These are phyloP conservation scores for Fragaria vesca DNA, from an alignment of 306 rosid species.

Conservation along the genomic window DNA sequence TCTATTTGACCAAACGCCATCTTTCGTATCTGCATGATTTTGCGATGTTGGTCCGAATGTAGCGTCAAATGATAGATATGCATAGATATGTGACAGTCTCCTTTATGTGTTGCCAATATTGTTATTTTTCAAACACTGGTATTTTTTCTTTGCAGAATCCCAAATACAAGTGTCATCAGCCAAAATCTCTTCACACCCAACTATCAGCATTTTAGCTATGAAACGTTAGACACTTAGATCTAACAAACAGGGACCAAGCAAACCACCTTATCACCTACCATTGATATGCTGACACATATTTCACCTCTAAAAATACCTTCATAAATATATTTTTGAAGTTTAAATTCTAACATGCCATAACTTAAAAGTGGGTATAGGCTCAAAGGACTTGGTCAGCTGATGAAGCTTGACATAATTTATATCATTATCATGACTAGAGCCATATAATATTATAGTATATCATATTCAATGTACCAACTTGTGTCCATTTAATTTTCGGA, in stretches of 20 bases:
- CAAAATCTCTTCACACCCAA: conserved; percentile 1
- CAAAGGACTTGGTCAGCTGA: not conserved
- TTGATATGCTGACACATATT: not conserved
- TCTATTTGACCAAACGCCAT: not conserved
- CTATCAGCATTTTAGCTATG: not conserved
- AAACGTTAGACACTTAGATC: not conserved
- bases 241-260: not conserved
- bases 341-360: not conserved
- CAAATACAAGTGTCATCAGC: not conserved
- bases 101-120: not conserved
- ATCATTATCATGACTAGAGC: not conserved
- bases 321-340: not conserved
- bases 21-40: not conserved
- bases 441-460: not conserved
- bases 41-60: not conserved
- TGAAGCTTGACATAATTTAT: not conserved
- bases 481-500: not conserved
- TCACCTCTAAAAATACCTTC: not conserved
- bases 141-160: not conserved
- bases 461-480: not conserved
- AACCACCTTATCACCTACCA: not conserved
- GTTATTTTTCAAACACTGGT: not conserved
- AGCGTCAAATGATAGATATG: not conserved
- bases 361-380: not conserved
- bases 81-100: not conserved